Percentiles rank a stretch among this genome's conserved stretches.
phyloP scores from a whole-genome alignment of 2,329 filamentous ascomycete genomes.

The Neofusicoccum cordaticola region DNA sequence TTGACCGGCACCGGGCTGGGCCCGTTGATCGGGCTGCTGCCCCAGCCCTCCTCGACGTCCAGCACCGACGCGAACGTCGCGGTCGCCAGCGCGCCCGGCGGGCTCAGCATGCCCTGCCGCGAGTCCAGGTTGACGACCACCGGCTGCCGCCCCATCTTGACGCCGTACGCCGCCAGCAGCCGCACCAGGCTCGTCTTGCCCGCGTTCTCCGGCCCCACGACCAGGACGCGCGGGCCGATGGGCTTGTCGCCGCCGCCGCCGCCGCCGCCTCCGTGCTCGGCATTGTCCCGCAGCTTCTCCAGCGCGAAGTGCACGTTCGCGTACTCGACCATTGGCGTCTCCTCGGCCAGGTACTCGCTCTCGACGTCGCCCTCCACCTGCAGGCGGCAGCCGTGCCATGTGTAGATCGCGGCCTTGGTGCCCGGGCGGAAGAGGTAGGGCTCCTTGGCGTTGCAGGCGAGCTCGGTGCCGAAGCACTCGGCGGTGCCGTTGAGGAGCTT shows the following conservation, averaged over 20 bases:
- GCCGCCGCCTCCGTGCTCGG: constrained; percentile 31
- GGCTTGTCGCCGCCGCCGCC: constrained; percentile 20
- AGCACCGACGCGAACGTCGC: constrained; percentile 84
- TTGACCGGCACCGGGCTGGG: constrained; percentile 87
- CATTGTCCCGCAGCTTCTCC: constrained; percentile 65
- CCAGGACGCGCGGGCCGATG: constrained; percentile 75
- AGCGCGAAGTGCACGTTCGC: constrained; percentile 87
- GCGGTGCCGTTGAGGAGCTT: constrained; percentile 77
- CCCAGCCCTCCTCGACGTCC: constrained; percentile 87
- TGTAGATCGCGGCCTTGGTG: constrained; percentile 82
- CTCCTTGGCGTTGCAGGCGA: constrained; percentile 65
- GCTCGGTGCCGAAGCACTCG: constrained; percentile 92
- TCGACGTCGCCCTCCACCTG: constrained; percentile 71
- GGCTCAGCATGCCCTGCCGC: constrained; percentile 58
- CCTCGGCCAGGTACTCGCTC: constrained; percentile 68
- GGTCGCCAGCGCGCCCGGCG: constrained; percentile 75
- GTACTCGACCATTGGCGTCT: constrained; percentile 74
- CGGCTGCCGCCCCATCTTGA: constrained; percentile 69
- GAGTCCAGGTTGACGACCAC: constrained; percentile 83
- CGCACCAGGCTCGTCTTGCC: constrained; percentile 83
- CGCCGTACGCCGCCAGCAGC: constrained; percentile 76
- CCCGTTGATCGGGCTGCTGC: constrained; percentile 84
- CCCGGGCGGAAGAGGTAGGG: constrained; percentile 73
- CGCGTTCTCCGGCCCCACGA: constrained; percentile 72
- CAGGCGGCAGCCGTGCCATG: constrained; percentile 85